Evolutionary conservation across 208 protist genomes (phyloP).

Genomic region (Wallacemonas sp.): DNA sequence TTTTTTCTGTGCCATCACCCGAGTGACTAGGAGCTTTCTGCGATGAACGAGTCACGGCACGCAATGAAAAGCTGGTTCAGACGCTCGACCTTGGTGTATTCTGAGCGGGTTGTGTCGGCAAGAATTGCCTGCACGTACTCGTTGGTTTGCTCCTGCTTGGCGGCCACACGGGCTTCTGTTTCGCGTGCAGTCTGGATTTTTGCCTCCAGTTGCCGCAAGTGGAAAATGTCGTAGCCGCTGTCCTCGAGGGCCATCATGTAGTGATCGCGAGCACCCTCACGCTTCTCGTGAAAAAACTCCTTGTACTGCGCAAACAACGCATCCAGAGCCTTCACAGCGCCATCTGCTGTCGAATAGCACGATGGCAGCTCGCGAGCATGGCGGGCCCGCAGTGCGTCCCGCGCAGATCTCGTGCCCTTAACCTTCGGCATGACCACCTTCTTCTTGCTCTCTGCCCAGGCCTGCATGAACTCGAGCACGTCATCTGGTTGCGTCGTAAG

Average conservation of each 20-base stretch:
- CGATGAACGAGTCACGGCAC: conserved; percentile 7
- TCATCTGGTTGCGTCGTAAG: conserved; percentile 36
- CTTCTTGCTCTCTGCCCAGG: conserved; percentile 39
- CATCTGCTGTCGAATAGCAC: conserved; percentile 6
- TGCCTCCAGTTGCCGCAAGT: conserved; percentile 19
- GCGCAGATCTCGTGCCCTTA: not conserved
- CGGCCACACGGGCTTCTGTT: not conserved
- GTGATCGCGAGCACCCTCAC: conserved; percentile 27
- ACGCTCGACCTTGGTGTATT: conserved; percentile 11
- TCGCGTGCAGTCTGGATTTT: conserved; percentile 14
- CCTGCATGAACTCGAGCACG: conserved; percentile 43
- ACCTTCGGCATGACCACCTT: not conserved
- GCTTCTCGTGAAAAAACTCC: conserved; percentile 24
- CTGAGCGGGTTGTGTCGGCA: not conserved
- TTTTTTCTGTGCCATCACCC: no score
- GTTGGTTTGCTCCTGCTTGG: conserved; percentile 14
- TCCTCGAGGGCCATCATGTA: conserved; percentile 55
- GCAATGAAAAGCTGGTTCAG: conserved; percentile 8
- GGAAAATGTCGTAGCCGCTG: conserved; percentile 39
- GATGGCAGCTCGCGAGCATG: conserved; percentile 9
- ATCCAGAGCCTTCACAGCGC: not conserved
- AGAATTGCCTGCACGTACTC: conserved; percentile 10
- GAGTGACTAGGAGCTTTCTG: not conserved
- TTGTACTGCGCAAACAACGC: conserved; percentile 7
- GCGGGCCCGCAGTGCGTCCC: not conserved